These are phyloP conservation scores for Chytriomyces confervae DNA, from an alignment of 192 early-diverging fungal species.

Conservation along the genomic window DNA sequence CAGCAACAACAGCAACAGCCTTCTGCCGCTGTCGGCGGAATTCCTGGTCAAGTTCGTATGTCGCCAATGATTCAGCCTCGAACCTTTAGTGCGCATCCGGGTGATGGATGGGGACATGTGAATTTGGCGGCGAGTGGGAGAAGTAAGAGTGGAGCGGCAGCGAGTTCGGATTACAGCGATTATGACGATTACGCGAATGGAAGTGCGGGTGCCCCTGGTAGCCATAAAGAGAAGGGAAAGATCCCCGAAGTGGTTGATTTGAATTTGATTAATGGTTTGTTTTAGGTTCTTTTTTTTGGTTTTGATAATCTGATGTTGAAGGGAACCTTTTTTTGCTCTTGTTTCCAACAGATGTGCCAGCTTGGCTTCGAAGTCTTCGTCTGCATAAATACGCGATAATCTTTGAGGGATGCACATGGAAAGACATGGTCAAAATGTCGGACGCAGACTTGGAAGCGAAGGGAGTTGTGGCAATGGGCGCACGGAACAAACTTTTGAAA, in stretches of 20 bases:
- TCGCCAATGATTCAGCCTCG: conserved; percentile 8
- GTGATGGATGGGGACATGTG: conserved; percentile 51
- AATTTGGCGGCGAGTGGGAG: conserved; percentile 23
- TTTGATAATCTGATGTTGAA: conserved; percentile 12
- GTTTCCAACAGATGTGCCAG: conserved; percentile 74
- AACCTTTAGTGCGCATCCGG: conserved; percentile 39
- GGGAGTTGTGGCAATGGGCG: conserved; percentile 92
- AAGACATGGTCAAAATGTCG: conserved; percentile 81
- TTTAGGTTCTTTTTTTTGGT: neutral
- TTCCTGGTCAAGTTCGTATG: conserved; percentile 8
- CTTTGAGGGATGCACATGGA: conserved; percentile 88
- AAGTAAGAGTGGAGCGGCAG: conserved; percentile 39
- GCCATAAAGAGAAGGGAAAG: conserved; percentile 74
- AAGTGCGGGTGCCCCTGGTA: conserved; percentile 32
- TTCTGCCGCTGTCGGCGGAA: conserved; percentile 13
- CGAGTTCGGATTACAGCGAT: conserved; percentile 47
- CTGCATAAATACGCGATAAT: conserved; percentile 95
- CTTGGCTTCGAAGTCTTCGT: conserved; percentile 89
- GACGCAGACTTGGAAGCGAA: conserved; percentile 81
- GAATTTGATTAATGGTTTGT: conserved; percentile 71
- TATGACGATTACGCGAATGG: conserved; percentile 42
- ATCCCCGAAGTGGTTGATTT: conserved; percentile 77
- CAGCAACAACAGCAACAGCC: conserved; percentile 8
- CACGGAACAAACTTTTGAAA: conserved; percentile 94
- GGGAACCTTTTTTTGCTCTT: neutral